Conservation (phyloP, 306 rosid species). For the Rosa chinensis region DNA sequence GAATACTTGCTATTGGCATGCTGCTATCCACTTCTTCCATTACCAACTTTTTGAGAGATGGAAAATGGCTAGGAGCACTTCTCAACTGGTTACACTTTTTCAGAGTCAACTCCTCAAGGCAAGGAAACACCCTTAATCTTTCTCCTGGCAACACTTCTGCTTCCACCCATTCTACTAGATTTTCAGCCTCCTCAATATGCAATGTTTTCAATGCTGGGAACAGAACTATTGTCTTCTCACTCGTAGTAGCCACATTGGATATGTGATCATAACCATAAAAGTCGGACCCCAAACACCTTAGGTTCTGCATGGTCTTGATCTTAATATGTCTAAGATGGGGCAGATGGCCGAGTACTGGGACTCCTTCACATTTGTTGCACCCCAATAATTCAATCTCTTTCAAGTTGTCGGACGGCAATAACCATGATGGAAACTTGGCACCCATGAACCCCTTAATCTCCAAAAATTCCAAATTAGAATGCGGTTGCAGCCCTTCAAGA, state of each 20-base stretch:
- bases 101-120: neutral
- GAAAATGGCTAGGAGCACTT: neutral
- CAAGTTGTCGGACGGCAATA: neutral
- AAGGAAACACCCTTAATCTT: neutral
- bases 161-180: neutral
- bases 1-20: neutral
- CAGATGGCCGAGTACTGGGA: neutral
- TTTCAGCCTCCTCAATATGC: neutral
- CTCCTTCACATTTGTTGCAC: neutral
- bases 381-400: neutral
- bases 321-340: neutral
- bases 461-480: neutral
- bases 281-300: neutral
- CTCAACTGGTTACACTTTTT: neutral
- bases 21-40: neutral
- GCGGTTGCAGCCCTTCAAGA: neutral
- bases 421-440: neutral
- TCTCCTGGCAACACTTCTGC: neutral
- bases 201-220: neutral
- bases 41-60: neutral
- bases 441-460: neutral
- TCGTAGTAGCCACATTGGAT: neutral
- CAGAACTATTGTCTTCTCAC: neutral
- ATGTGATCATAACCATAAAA: neutral
- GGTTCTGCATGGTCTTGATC: neutral